Evolutionary conservation across 108 stramenopile genomes (phyloP), one percentile per base, ranked within the genome.

Genomic region (Hondaea fermentalgiana): DNA sequence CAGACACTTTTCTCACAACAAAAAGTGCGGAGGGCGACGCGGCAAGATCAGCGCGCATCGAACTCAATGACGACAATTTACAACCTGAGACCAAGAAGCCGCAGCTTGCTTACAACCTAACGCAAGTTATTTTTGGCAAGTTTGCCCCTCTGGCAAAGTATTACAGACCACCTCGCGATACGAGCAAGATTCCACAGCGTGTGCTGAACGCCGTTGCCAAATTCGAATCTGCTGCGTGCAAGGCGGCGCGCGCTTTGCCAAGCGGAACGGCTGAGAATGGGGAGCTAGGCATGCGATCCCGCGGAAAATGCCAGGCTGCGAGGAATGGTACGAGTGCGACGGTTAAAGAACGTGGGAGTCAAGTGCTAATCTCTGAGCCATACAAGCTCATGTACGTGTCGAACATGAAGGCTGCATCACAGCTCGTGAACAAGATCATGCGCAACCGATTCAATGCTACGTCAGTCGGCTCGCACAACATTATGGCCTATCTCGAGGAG

Each of bases 371-470:
- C 51, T 53, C 49, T 4, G 76, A 53, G 28, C 1, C 76, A 2
- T 53, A 83, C 28, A 47, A 53, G 51, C 17, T 83, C 51, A 83
- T 83, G 14, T 83, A 83, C 28, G 76, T 83, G 49, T 53, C 76
- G 49, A 83, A 83, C 76, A 83, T 83, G 76, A 83, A 83, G 28
- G 76, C 49, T 6, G 76, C 76, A 6, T 83, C 76, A 12, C 51
- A 53, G 51, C 19, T 53, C n/a, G 6, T 83, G 16, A 53, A 47
- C 25, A 47, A 53, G 23, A 53, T 83, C 28, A 83, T 83, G 76
- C 76, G 51, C 49, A 2, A 47, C 12, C 45, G 76, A 12, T 83
- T 83, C 49, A 83, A 83, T 6, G 76, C 76, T 12, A 83, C 28
- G 43, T 6, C 76, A 47, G 28, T 83, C 49, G 76, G 76, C 12